A percentile compares a stretch with the other conserved stretches of the same genome.
Evolutionary conservation across 257 asterid genomes (phyloP).

Genomic region (Anisodus acutangulus): DNA sequence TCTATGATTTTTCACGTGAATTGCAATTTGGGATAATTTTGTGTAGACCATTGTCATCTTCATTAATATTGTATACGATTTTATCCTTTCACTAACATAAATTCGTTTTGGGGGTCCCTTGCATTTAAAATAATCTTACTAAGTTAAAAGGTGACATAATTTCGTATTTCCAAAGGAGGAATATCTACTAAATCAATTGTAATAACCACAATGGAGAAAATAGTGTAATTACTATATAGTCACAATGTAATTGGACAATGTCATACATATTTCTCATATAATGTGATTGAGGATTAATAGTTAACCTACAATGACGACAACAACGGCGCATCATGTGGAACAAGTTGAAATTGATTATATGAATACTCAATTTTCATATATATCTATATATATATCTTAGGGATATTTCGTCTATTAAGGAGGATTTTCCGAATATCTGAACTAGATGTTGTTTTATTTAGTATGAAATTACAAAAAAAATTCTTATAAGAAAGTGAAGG

Average conservation of each 20-base stretch:
- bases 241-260: no score
- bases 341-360: no score
- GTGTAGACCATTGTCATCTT: not conserved
- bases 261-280: no score
- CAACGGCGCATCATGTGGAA: no score
- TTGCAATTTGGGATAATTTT: not conserved
- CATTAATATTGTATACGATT: not conserved
- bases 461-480: not conserved
- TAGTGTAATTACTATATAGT: no score
- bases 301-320: no score
- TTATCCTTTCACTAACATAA: not conserved
- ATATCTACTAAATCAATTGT: not conserved
- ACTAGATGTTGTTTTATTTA: not conserved
- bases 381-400: no score
- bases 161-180: not conserved
- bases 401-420: no score
- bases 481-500: not conserved
- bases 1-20: conserved; percentile 15
- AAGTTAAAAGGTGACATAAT: not conserved
- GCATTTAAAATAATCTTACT: not conserved
- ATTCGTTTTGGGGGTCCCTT: not conserved
- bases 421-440: no score
- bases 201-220: not conserved
- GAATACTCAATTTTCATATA: no score
- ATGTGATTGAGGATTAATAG: no score